These are phyloP conservation scores for Coemansia sp. DNA, from an alignment of 192 early-diverging fungal species.

Conservation along the genomic window DNA sequence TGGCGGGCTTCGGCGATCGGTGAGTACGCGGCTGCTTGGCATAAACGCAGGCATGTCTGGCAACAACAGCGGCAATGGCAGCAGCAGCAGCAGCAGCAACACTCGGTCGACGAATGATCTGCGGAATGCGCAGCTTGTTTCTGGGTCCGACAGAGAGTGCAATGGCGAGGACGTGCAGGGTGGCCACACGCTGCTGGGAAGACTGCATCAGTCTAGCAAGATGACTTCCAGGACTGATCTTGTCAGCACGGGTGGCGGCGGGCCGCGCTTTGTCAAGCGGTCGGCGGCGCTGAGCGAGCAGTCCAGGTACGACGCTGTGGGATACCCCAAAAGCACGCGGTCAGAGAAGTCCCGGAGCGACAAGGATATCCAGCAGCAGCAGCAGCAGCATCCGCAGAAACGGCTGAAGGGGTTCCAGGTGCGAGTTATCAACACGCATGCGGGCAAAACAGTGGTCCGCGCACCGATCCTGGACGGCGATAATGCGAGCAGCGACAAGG, in stretches of 20 bases:
- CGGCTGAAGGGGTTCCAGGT: conserved; percentile 43
- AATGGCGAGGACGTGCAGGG: not conserved
- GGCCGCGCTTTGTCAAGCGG: conserved; percentile 23
- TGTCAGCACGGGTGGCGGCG: conserved; percentile 4
- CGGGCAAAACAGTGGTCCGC: conserved; percentile 27
- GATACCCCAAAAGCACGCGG: conserved; percentile 37
- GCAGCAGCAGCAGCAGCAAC: conserved; percentile 12
- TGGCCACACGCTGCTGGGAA: conserved; percentile 15
- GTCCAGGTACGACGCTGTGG: conserved; percentile 26
- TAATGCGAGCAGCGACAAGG: conserved; percentile 4
- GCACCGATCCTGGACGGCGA: conserved; percentile 26
- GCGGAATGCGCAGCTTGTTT: conserved; percentile 4
- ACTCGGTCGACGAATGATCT: conserved; percentile 20
- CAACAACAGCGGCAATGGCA: not conserved
- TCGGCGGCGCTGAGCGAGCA: conserved; percentile 20
- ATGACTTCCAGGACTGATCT: conserved; percentile 14
- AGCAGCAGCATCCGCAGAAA: conserved; percentile 16
- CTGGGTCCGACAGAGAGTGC: not conserved
- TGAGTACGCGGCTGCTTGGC: conserved; percentile 21
- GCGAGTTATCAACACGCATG: conserved; percentile 45
- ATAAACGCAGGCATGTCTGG: not conserved
- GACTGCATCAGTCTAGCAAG: conserved; percentile 12
- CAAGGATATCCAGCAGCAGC: not conserved
- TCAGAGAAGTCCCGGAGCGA: not conserved
- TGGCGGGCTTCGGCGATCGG: conserved; percentile 35